A percentile compares a stretch with the other conserved stretches of the same genome.
Conservation (phyloP, 805 yeast species). For the Scheffersomyces stipitis region DNA sequence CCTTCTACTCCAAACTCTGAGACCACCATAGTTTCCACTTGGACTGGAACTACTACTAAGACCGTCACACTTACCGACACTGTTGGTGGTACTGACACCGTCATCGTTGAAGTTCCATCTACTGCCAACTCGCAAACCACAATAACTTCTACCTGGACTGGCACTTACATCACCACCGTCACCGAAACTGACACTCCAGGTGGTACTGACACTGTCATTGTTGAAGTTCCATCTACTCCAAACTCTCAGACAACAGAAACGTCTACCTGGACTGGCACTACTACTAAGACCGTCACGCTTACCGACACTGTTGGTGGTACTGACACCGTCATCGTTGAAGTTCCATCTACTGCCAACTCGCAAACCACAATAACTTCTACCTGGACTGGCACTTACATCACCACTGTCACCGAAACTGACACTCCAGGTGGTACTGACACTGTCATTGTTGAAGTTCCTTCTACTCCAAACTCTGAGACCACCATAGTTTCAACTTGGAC, state of each 20-base stretch:
- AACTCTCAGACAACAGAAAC: constrained; percentile 8
- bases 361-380: constrained; percentile 8
- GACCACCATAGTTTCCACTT: constrained; percentile 4
- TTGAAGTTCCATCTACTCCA: constrained; percentile 13
- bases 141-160: constrained; percentile 4
- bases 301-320: constrained; percentile 7
- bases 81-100: constrained; percentile 1
- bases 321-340: constrained; percentile 11
- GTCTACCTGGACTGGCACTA: constrained; percentile 4
- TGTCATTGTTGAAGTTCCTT: constrained; percentile 14
- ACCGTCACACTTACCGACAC: background rate
- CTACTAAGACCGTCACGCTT: constrained; percentile 5
- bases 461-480: background rate
- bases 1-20: constrained; percentile 8
- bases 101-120: background rate
- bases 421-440: constrained; percentile 17
- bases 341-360: constrained; percentile 12
- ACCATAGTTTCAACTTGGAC: constrained; percentile 3
- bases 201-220: constrained; percentile 11
- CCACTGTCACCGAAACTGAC: constrained; percentile 10
- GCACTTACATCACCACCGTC: constrained; percentile 4
- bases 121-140: background rate
- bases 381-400: constrained; percentile 1
- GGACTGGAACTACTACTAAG: background rate
- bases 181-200: constrained; percentile 8